Percentiles rank a stretch among this genome's conserved stretches.
phyloP scores from a whole-genome alignment of 1,139 yeast genomes.

The Debaryomyces udenii region DNA sequence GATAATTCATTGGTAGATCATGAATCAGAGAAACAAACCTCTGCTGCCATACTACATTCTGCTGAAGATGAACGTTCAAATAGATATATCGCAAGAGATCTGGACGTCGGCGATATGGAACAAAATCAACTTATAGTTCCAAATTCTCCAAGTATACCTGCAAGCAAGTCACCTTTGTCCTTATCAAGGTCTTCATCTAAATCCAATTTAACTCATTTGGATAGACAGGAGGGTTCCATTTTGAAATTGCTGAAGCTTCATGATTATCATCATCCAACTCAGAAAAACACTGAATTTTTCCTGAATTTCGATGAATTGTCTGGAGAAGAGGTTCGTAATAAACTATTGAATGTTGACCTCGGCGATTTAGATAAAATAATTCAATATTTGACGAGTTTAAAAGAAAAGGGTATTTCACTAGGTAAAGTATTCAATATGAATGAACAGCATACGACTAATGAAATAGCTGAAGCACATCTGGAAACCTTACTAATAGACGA shows the following conservation, averaged over 20 bases:
- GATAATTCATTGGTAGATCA: conserved; percentile 36
- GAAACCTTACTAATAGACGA: conserved; percentile 21
- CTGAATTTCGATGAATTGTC: conserved; percentile 32
- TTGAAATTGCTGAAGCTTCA: conserved; percentile 37
- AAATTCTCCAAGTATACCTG: conserved; percentile 17
- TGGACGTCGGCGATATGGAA: conserved; percentile 3
- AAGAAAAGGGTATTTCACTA: conserved; percentile 53
- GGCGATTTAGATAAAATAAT: conserved; percentile 58
- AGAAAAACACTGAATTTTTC: conserved; percentile 12
- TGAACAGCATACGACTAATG: conserved; percentile 7
- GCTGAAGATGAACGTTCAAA: conserved; percentile 24
- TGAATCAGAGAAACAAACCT: conserved; percentile 14
- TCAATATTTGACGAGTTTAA: conserved; percentile 50
- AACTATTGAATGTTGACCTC: conserved; percentile 46
- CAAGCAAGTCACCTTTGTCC: conserved; percentile 28
- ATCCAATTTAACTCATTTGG: conserved; percentile 37
- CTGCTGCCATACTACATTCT: conserved; percentile 5
- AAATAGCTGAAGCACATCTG: conserved; percentile 9
- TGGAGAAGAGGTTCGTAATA: conserved; percentile 57
- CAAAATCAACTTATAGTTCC: conserved; percentile 4
- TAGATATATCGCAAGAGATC: conserved; percentile 12
- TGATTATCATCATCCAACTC: conserved; percentile 24
- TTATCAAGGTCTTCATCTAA: conserved; percentile 41
- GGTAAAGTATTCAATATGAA: conserved; percentile 49
- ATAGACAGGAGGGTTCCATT: conserved; percentile 47